Percentiles rank a stretch among this genome's conserved stretches.
Conservation (phyloP, 2,329 filamentous ascomycete genomes). For the Colletotrichum abscissum region DNA sequence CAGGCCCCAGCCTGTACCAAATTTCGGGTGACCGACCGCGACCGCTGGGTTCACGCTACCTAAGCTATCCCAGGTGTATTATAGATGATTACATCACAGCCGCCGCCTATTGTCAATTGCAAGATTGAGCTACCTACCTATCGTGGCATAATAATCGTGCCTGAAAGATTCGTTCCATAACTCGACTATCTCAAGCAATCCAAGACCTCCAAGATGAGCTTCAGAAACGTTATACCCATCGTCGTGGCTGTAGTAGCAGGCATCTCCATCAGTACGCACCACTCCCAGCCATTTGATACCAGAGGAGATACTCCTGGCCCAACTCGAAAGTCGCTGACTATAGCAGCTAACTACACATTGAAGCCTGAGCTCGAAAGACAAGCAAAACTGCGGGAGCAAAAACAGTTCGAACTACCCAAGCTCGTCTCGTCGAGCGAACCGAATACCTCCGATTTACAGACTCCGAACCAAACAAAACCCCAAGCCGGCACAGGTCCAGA, state of each 20-base stretch:
- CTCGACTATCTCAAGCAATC: neutral
- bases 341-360: slow-evolving; percentile 24
- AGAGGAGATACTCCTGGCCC: neutral
- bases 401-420: neutral
- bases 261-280: slow-evolving; percentile 22
- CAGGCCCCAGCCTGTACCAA: slow-evolving; percentile 15
- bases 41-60: slow-evolving; percentile 6
- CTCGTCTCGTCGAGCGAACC: neutral
- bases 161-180: no score
- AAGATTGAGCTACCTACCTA: no score
- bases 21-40: slow-evolving; percentile 10
- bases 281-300: neutral
- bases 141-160: neutral
- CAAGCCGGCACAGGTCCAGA: neutral
- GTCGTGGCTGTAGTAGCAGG: slow-evolving; percentile 22
- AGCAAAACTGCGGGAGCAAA: slow-evolving; percentile 12
- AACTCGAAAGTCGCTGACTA: neutral
- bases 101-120: neutral
- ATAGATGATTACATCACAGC: slow-evolving; percentile 9
- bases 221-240: slow-evolving; percentile 25
- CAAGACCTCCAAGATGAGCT: slow-evolving; percentile 12
- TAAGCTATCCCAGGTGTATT: neutral
- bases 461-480: neutral
- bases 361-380: slow-evolving; percentile 27
- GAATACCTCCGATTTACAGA: neutral